These are phyloP conservation scores for Spergularia marina DNA, from an alignment of 148 eudicot genomes.

Conservation along the genomic window DNA sequence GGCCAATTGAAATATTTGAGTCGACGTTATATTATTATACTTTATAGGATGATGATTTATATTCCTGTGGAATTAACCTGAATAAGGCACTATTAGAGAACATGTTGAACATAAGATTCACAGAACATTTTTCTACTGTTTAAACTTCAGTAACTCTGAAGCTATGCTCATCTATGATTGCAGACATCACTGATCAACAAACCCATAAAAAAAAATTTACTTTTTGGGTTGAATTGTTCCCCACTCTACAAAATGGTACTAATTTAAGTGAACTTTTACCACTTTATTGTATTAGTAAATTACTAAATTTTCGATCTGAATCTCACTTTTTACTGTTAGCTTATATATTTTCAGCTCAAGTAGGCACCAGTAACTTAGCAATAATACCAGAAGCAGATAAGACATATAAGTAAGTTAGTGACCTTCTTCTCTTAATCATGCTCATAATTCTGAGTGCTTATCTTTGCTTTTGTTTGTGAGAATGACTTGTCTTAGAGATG, in stretches of 20 bases:
- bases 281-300: not conserved
- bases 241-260: not conserved
- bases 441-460: slow-evolving; percentile 17
- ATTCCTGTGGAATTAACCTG: too few species aligned
- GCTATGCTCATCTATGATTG: not conserved
- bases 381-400: slow-evolving; percentile 12
- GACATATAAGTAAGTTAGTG: not conserved
- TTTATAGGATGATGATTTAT: too few species aligned
- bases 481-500: slow-evolving; percentile 25
- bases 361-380: slow-evolving; percentile 17
- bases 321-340: not conserved
- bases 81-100: too few species aligned
- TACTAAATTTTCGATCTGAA: not conserved
- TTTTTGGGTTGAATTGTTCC: not conserved
- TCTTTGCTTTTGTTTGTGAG: not conserved
- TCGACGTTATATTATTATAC: too few species aligned
- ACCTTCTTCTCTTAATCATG: slow-evolving; percentile 15
- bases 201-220: too few species aligned
- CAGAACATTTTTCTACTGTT: not conserved
- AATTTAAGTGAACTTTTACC: not conserved
- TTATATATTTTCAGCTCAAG: slow-evolving; percentile 7
- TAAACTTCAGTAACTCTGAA: not conserved
- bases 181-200: not conserved
- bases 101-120: too few species aligned
- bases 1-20: too few species aligned